Evolutionary conservation across 139 green algal genomes (phyloP), one percentile per base, ranked within the genome.

Genomic region (Monoraphidium neglectum): DNA sequence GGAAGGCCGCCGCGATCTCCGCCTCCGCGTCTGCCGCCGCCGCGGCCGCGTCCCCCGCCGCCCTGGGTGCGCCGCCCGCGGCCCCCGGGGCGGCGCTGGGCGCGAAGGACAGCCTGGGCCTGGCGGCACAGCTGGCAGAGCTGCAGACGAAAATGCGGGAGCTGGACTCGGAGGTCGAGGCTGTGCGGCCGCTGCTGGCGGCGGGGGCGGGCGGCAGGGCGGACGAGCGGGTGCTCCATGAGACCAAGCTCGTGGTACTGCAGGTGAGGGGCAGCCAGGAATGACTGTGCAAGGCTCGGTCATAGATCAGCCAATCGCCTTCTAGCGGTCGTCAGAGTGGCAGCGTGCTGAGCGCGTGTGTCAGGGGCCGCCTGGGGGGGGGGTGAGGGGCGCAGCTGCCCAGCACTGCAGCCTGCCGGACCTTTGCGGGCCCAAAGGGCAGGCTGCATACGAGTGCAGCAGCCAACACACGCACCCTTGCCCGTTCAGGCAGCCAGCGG

Each of bases 231-330:
- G 32, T 33, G 38, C 46, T 64, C 23, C 57, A 70, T 62, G 72
- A 77, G 46, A 70, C 72, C 36, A 59, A 70, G 72, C 60, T 77
- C 38, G 72, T 70, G 4, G 63, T 70, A 2, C 59, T 77, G 40
- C 72, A 77, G 72, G 60, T 77, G 2, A 47, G 57, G 30, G 6
- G 23, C 35, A 18, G 10, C 18, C 26, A 8, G 15, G 21, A 6
- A 35, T 23, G 35, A 16, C 26, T 4, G 23, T 65, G 59, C 33
- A 4, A 23, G 59, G 26, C 5, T 8, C 56, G n/a, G n/a, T 33
- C 13, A 6, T 15, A 36, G 12, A 15, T 8, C 56, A 15, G 56
- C 26, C 21, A 21, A 21, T 21, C 26, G 10, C 26, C 5, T 15
- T 15, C 56, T 64, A 13, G n/a, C 26, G n/a, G 10, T 37, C 56